Evolutionary conservation across 768 basidiomycete genomes (phyloP).

Genomic region (Wakefieldia striispora): DNA sequence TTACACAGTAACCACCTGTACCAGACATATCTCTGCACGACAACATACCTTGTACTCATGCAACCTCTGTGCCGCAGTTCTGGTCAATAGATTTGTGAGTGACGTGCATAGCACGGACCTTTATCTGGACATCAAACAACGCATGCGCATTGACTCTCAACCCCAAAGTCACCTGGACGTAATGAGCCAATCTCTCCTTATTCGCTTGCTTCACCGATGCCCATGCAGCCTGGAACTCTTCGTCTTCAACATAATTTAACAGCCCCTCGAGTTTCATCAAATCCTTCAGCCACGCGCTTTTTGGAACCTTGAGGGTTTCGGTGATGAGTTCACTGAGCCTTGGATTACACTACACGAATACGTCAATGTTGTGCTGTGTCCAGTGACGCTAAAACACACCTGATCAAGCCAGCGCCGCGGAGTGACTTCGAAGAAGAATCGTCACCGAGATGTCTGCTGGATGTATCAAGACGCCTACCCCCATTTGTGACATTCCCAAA

Average conservation of each 20-base stretch:
- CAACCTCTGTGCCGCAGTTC: conserved; percentile 53
- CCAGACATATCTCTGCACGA: not conserved
- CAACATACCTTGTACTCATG: conserved; percentile 84
- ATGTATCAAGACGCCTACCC: conserved; percentile 43
- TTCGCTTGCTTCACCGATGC: conserved; percentile 83
- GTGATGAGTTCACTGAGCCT: conserved; percentile 83
- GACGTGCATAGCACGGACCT: conserved; percentile 39
- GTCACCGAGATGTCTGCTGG: not conserved
- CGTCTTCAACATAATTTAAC: conserved; percentile 67
- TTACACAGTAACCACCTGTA: not conserved
- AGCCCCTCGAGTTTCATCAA: conserved; percentile 76
- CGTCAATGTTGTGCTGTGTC: conserved; percentile 1
- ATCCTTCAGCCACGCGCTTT: conserved; percentile 82
- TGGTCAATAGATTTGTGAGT: not conserved
- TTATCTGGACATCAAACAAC: conserved; percentile 91
- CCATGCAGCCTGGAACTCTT: conserved; percentile 77
- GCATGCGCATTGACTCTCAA: conserved; percentile 70
- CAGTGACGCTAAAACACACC: conserved; percentile 27
- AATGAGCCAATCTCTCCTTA: conserved; percentile 82
- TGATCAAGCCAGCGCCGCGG: conserved; percentile 92
- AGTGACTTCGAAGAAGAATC: conserved; percentile 52
- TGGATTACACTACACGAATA: conserved; percentile 73
- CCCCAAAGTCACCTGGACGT: conserved; percentile 71
- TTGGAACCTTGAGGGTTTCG: conserved; percentile 70
- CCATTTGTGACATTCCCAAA: conserved; percentile 95